These are phyloP conservation scores for Kuraishia piskuri DNA, from an alignment of 805 yeast species.

Conservation along the genomic window DNA sequence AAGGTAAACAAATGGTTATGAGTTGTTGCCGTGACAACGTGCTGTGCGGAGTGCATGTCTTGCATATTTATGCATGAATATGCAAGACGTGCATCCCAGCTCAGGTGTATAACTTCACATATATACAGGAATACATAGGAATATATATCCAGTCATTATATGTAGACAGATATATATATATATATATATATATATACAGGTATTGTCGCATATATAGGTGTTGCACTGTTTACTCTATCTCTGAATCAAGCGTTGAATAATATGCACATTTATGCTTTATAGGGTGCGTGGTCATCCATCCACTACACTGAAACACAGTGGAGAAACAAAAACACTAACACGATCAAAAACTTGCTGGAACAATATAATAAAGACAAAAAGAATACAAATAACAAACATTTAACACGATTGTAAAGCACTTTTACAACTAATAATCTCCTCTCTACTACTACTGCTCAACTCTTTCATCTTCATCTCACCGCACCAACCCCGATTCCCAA, in stretches of 20 bases:
- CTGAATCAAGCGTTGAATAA: not conserved
- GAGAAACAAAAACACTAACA: not conserved
- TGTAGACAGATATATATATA: too few relatives aligned
- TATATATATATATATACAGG: not conserved
- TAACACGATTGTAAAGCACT: not conserved
- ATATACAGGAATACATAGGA: too few relatives aligned
- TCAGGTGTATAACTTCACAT: too few relatives aligned
- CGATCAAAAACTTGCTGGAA: not conserved
- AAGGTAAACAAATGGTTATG: not conserved
- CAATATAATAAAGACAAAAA: not conserved
- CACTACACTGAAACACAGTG: not conserved
- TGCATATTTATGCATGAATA: too few relatives aligned
- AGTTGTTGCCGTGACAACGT: not conserved
- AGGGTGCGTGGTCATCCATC: not conserved
- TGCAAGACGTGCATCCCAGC: too few relatives aligned
- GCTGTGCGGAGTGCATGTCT: not conserved
- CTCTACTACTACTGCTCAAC: too few relatives aligned
- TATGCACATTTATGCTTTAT: not conserved
- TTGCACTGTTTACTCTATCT: too few relatives aligned
- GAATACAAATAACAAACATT: not conserved
- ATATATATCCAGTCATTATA: too few relatives aligned
- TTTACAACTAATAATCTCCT: too few relatives aligned
- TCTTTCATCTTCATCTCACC: not conserved
- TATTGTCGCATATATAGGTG: too few relatives aligned
- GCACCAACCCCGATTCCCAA: not conserved